These are phyloP conservation scores for Eutrema japonicum DNA, from an alignment of 345 rosid species.

Conservation along the genomic window DNA sequence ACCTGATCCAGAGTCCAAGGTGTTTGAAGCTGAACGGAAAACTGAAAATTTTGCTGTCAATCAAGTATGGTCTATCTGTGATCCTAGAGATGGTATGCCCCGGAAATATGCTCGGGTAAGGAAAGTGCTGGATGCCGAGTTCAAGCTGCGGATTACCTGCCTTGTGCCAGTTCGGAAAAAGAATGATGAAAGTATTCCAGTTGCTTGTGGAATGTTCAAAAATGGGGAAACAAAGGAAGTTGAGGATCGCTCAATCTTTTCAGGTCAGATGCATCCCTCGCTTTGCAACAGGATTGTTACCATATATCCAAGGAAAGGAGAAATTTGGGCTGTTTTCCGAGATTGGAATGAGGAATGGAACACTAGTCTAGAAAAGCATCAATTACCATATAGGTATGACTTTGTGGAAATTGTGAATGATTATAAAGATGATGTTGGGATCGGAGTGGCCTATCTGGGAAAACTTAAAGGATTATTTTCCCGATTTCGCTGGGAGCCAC, in stretches of 20 bases:
- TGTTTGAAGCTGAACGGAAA: conserved; percentile 56
- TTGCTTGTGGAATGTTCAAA: conserved; percentile 68
- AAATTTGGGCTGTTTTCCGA: conserved; percentile 85
- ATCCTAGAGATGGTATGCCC: conserved; percentile 80
- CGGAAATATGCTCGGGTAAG: conserved; percentile 68
- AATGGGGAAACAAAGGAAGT: conserved; percentile 49
- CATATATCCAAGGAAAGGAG: conserved; percentile 77
- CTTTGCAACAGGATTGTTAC: conserved; percentile 15
- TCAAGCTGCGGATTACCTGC: conserved; percentile 67
- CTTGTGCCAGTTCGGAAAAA: conserved; percentile 54
- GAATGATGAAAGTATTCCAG: conserved; percentile 52
- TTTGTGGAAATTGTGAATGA: conserved; percentile 71
- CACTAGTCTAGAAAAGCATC: conserved; percentile 51
- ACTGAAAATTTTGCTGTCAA: conserved; percentile 56
- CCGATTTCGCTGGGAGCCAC: conserved; percentile 49
- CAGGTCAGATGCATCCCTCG: conserved; percentile 50
- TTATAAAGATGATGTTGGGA: conserved; percentile 51
- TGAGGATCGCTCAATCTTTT: conserved; percentile 57
- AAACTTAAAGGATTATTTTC: conserved; percentile 73
- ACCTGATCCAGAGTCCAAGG: conserved; percentile 68
- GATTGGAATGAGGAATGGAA: conserved; percentile 66
- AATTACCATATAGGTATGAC: conserved; percentile 58
- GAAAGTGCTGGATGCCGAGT: conserved; percentile 56
- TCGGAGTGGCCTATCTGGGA: conserved; percentile 66
- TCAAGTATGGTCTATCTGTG: conserved; percentile 86